phyloP scores from a whole-genome alignment of 495 filamentous ascomycete genomes.

The Halenospora varia region DNA sequence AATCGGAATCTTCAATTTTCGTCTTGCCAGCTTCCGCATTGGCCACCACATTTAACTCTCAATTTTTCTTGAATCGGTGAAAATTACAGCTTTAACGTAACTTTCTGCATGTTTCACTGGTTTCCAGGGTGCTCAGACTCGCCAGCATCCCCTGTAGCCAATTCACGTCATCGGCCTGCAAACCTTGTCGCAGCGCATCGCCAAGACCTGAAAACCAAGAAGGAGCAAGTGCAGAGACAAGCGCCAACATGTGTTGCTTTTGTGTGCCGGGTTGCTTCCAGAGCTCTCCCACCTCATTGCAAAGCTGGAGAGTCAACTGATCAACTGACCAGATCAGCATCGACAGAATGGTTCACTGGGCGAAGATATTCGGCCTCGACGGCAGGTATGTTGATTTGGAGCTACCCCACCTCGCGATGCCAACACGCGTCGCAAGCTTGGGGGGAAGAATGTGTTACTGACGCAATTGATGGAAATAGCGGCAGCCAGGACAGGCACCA shows the following conservation, averaged over 20 bases:
- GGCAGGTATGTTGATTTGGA: slow-evolving; percentile 10
- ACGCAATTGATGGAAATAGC: neutral
- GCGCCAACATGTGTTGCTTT: neutral
- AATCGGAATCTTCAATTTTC: too few species aligned
- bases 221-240: neutral
- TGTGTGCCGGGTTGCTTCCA: too few species aligned
- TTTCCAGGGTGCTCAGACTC: neutral
- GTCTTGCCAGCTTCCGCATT: neutral
- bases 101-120: neutral
- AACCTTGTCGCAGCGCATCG: too few species aligned
- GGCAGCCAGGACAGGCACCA: slow-evolving; percentile 7
- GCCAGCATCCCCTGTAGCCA: neutral
- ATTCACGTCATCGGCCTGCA: neutral
- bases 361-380: slow-evolving; percentile 19
- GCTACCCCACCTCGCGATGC: neutral
- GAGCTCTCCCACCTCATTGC: neutral
- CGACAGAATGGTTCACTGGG: slow-evolving; percentile 23
- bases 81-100: neutral
- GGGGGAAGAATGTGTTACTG: neutral
- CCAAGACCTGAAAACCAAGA: neutral
- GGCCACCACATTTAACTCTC: neutral
- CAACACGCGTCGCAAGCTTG: neutral
- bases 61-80: neutral
- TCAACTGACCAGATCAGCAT: neutral
- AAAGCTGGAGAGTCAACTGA: neutral